These are phyloP conservation scores for Pseudevernia furfuracea DNA, from an alignment of 495 filamentous ascomycete genomes.

Conservation along the genomic window DNA sequence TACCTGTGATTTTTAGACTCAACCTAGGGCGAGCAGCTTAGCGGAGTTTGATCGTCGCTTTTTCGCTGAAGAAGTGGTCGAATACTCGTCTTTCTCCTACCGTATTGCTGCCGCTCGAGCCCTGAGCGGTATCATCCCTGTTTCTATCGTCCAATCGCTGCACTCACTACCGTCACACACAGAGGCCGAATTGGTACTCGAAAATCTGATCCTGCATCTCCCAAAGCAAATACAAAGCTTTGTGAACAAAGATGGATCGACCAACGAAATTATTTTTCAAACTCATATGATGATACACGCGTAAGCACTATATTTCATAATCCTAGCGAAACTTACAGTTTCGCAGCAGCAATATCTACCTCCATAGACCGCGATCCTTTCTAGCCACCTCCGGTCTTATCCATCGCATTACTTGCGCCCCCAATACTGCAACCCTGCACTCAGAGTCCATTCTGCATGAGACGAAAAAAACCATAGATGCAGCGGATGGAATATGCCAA, in stretches of 20 bases:
- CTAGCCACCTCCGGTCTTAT: not conserved
- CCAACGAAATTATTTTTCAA: constrained; percentile 90
- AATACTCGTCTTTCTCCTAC: constrained; percentile 39
- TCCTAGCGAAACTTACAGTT: constrained; percentile 18
- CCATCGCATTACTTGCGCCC: not conserved
- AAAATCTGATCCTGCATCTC: constrained; percentile 76
- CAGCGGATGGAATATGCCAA: constrained; percentile 67
- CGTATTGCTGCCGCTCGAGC: constrained; percentile 60
- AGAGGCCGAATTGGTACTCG: constrained; percentile 65
- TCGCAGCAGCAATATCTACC: constrained; percentile 23
- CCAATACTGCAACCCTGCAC: not conserved
- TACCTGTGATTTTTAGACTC: not conserved
- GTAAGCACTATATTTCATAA: constrained; percentile 35
- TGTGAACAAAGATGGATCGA: constrained; percentile 55
- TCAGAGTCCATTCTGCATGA: constrained; percentile 1
- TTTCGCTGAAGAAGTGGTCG: constrained; percentile 15
- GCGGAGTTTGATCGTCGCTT: not conserved
- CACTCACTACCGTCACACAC: constrained; percentile 37
- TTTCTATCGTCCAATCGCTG: constrained; percentile 30
- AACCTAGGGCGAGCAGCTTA: not conserved
- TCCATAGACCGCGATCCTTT: not conserved
- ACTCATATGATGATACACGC: constrained; percentile 76
- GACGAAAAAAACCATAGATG: constrained; percentile 62
- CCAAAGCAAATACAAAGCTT: constrained; percentile 68
- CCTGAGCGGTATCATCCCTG: constrained; percentile 63